Evolutionary conservation across 805 yeast genomes (phyloP), one percentile per base, ranked within the genome.

Genomic region (Dipodascopsis uninucleata): DNA sequence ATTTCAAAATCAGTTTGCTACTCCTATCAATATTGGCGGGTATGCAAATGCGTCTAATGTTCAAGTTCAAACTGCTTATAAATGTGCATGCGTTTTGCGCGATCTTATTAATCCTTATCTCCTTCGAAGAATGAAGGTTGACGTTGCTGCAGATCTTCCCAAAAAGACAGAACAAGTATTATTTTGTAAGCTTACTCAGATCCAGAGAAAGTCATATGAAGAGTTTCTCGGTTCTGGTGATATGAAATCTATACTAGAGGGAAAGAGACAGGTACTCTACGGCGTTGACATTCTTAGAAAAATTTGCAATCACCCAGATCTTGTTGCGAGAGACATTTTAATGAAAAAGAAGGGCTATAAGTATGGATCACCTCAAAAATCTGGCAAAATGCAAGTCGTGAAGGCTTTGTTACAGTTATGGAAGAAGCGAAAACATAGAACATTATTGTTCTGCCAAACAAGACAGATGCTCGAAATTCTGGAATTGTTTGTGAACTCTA

Each of bases 1-100:
- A 0, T 93, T 93, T 58, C 95, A 89, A 64, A 83, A 77, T 41
- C 96, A 93, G 62, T 93, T 93, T 63, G 83, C 95, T 2, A 71
- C 81, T 4, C 98, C 98, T 0, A 93, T 93, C 35, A 90, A 88
- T 59, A 74, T 85, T 61, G 98, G 98, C n/a, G 98, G 98, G 0
- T 93, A 93, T 66, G 96, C 98, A 1, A 93, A 90, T 68, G 97
- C 98, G 0, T 80, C 94, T 1, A 93, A 93, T 61, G 77, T 93
- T 2, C 97, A 93, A 61, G 97, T 93, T 0, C 97, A 90, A 61
- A 82, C 97, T 1, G 96, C 97, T 1, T 89, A 86, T 61, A 87
- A 87, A 61, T 93, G 97, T 68, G 98, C 98, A 0, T 93, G 89
- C 3, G 81, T 90, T 2, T 67, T 93, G 41, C 71, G 95, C 39